phyloP scores from a whole-genome alignment of 2,329 filamentous ascomycete genomes.

The Nannizziopsis barbatae region DNA sequence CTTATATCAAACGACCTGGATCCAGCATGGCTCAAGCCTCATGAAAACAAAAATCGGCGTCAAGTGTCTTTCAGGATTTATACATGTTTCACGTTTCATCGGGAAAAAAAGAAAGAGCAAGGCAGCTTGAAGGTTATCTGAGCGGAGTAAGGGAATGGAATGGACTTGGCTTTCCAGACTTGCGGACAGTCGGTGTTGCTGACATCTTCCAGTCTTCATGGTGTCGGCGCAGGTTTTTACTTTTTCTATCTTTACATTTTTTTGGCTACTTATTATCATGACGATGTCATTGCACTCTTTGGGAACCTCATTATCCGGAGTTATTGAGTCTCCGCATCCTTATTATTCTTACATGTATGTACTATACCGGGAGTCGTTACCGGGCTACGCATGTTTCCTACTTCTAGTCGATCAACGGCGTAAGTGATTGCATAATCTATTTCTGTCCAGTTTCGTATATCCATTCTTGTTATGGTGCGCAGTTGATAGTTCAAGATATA shows the following conservation, averaged over 20 bases:
- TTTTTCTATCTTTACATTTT: constrained; percentile 14
- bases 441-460: not conserved
- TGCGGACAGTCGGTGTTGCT: constrained; percentile 22
- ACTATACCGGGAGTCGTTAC: constrained; percentile 10
- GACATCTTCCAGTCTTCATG: constrained; percentile 16
- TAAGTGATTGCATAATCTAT: not conserved
- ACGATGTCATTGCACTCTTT: constrained; percentile 15
- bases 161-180: constrained; percentile 17
- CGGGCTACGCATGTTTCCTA: constrained; percentile 3
- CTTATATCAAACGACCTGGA: constrained; percentile 27
- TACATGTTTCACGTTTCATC: constrained; percentile 20
- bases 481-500: no score
- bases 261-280: constrained; percentile 2
- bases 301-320: constrained; percentile 5
- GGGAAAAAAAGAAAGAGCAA: constrained; percentile 23
- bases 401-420: constrained; percentile 1
- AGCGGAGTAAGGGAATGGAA: constrained; percentile 18
- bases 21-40: constrained; percentile 28
- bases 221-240: constrained; percentile 20
- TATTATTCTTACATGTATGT: constrained; percentile 4
- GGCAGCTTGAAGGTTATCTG: constrained; percentile 25
- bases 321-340: constrained; percentile 5
- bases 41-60: constrained; percentile 30
- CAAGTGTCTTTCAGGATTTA: constrained; percentile 29
- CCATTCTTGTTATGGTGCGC: not conserved